phyloP scores from a whole-genome alignment of 176 grass and related monocot species.

The Oryza meyeriana region DNA sequence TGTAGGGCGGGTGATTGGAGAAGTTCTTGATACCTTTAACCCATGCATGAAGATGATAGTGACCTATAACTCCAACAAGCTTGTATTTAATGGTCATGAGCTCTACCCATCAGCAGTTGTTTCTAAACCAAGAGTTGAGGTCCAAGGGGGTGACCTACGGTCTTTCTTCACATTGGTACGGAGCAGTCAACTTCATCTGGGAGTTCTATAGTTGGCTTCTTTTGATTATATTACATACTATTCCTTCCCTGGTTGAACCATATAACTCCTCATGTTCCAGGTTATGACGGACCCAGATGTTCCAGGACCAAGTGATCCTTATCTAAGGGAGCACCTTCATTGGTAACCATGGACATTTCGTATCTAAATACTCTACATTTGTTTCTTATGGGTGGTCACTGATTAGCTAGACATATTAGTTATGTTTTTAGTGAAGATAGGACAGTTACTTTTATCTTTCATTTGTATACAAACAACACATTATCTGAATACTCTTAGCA shows the following conservation, averaged over 20 bases:
- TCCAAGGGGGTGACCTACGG: conserved; percentile 68
- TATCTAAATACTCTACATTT: background rate
- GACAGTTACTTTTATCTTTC: conserved; percentile 13
- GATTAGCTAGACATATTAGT: conserved; percentile 7
- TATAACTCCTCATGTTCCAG: conserved; percentile 42
- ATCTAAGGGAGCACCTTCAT: conserved; percentile 86
- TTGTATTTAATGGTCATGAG: conserved; percentile 84
- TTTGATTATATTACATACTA: background rate
- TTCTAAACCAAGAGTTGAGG: conserved; percentile 71
- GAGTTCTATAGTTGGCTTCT: background rate
- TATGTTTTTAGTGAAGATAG: conserved; percentile 19
- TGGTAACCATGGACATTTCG: conserved; percentile 55
- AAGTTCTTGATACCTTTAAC: conserved; percentile 83
- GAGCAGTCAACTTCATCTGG: background rate
- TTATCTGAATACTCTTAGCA: background rate
- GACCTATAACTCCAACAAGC: conserved; percentile 77
- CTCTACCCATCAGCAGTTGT: conserved; percentile 71
- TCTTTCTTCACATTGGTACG: conserved; percentile 93
- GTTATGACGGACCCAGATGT: conserved; percentile 98
- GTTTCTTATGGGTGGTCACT: background rate
- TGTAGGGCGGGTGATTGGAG: conserved; percentile 82
- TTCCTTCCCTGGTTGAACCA: conserved; percentile 9
- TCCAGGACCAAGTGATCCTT: conserved; percentile 92
- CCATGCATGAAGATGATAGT: conserved; percentile 78
- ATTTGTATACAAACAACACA: background rate